A percentile compares a stretch with the other conserved stretches of the same genome.
These are phyloP conservation scores for Beverwykella pulmonaria DNA, from an alignment of 495 filamentous ascomycete species.

Conservation along the genomic window DNA sequence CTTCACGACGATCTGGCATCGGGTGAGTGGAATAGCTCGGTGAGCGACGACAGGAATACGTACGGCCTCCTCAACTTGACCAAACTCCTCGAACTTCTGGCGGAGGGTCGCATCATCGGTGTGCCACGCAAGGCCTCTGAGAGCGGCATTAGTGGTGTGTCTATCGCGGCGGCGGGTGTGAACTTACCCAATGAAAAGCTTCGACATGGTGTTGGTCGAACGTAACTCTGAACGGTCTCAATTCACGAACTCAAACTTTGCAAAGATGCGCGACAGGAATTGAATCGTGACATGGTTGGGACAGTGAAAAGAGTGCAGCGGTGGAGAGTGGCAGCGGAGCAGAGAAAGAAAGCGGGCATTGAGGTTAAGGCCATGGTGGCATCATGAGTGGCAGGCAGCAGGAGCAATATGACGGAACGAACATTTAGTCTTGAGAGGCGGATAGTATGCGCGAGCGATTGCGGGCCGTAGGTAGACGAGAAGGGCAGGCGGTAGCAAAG, in stretches of 20 bases:
- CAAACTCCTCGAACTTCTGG: constrained; percentile 87
- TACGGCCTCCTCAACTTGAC: constrained; percentile 89
- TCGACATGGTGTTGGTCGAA: constrained; percentile 65
- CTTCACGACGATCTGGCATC: constrained; percentile 85
- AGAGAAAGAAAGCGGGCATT: constrained; percentile 12
- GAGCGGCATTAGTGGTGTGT: constrained; percentile 32
- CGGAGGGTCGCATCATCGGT: constrained; percentile 83
- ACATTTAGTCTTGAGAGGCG: constrained; percentile 32
- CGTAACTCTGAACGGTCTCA: constrained; percentile 40
- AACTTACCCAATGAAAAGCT: constrained; percentile 87
- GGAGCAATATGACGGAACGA: constrained; percentile 36
- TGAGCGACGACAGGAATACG: constrained; percentile 39
- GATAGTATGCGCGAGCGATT: constrained; percentile 11
- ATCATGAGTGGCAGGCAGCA: constrained; percentile 15
- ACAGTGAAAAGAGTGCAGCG: constrained; percentile 17
- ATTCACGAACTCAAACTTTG: constrained; percentile 32
- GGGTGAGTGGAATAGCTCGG: neutral
- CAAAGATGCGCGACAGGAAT: constrained; percentile 26
- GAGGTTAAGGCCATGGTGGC: constrained; percentile 33
- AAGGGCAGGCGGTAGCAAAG: neutral
- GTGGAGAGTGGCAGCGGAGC: constrained; percentile 7
- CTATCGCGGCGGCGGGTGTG: constrained; percentile 17
- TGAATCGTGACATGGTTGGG: constrained; percentile 39
- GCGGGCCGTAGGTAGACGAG: neutral
- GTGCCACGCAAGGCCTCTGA: constrained; percentile 95